Conservation (phyloP, 768 basidiomycete species). For the Naganishia kalamii region DNA sequence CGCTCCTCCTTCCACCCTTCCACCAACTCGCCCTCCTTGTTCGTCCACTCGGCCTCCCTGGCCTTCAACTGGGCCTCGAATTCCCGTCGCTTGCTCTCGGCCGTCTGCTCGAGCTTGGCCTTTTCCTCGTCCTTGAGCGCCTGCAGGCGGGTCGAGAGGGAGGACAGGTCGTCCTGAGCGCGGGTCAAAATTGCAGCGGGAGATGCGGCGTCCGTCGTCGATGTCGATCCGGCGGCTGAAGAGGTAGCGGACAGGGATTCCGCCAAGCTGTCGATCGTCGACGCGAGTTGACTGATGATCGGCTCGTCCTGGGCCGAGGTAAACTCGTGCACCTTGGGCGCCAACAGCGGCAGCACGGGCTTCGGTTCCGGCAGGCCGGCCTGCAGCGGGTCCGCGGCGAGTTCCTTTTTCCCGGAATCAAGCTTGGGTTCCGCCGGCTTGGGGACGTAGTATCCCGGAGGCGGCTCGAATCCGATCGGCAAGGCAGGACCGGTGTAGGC, state of each 20-base stretch:
- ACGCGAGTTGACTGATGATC: conserved; percentile 84
- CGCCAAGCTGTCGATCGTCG: conserved; percentile 85
- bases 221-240: conserved; percentile 24
- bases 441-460: conserved; percentile 68
- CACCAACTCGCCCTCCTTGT: conserved; percentile 78
- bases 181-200: conserved; percentile 69
- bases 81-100: conserved; percentile 79
- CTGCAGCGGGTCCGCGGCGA: conserved; percentile 31
- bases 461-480: conserved; percentile 90
- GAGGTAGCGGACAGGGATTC: conserved; percentile 73
- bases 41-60: conserved; percentile 76
- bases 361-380: conserved; percentile 23
- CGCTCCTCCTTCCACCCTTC: conserved; percentile 74
- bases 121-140: conserved; percentile 74
- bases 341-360: conserved; percentile 64
- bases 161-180: conserved; percentile 73
- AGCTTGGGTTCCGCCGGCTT: conserved; percentile 24
- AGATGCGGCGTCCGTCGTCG: conserved; percentile 55
- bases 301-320: conserved; percentile 65
- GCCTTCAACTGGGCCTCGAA: conserved; percentile 58
- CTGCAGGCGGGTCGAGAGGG: conserved; percentile 69
- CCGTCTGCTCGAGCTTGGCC: conserved; percentile 56
- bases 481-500: conserved; percentile 62
- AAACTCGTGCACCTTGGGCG: conserved; percentile 69
- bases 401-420: conserved; percentile 27